Conservation (phyloP, 2,329 filamentous ascomycete genomes). For the Monosporascus sp. region DNA sequence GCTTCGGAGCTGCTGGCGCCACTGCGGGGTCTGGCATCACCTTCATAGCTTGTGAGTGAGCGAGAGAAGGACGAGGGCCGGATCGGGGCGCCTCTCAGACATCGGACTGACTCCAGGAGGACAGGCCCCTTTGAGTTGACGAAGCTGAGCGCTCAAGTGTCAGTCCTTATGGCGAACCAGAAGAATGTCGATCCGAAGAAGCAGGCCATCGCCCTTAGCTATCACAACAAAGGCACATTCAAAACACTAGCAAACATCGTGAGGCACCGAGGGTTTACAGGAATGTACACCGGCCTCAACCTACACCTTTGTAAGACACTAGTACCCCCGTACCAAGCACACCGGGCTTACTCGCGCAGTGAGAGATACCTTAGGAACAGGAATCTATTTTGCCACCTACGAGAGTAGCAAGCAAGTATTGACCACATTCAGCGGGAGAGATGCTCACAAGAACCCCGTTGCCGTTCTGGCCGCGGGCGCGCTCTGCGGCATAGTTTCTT, state of each 20-base stretch:
- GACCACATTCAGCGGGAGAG: constrained; percentile 66
- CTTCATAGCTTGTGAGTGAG: constrained; percentile 63
- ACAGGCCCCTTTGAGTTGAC: constrained; percentile 78
- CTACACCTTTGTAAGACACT: constrained; percentile 64
- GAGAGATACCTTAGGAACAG: constrained; percentile 76
- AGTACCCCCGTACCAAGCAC: background rate
- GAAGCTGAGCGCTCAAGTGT: constrained; percentile 84
- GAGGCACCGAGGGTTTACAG: constrained; percentile 64
- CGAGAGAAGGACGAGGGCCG: background rate
- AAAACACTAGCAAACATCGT: constrained; percentile 73
- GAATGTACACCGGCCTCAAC: constrained; percentile 75
- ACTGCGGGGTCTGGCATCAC: constrained; percentile 77
- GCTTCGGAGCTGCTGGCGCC: constrained; percentile 73
- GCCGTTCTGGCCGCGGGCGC: constrained; percentile 75
- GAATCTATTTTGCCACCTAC: constrained; percentile 85
- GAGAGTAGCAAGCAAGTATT: constrained; percentile 80
- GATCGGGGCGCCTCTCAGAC: background rate
- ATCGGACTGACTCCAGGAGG: constrained; percentile 1
- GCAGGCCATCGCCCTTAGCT: constrained; percentile 60
- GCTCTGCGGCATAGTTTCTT: constrained; percentile 77
- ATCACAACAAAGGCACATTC: constrained; percentile 72
- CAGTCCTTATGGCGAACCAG: constrained; percentile 65
- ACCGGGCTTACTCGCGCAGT: constrained; percentile 42
- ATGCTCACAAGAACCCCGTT: constrained; percentile 70
- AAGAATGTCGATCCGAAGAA: constrained; percentile 44